Evolutionary conservation across 2,329 filamentous ascomycete genomes (phyloP), one percentile per base, ranked within the genome.

Genomic region (Fusarium penzigii): DNA sequence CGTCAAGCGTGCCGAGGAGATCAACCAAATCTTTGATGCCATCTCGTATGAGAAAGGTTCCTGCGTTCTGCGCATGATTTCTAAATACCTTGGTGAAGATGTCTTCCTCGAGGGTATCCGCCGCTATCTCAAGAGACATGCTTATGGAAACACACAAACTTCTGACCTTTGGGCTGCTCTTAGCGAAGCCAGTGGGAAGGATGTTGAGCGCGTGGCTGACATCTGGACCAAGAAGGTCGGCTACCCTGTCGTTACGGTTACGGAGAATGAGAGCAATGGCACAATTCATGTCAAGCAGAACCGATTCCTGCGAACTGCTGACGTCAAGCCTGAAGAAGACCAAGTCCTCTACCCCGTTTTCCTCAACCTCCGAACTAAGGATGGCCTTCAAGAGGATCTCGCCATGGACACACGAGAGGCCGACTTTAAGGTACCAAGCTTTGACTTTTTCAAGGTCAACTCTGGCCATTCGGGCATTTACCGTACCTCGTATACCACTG

Each of bases 1-100:
- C 2, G 92, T 97, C 58, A 96, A 96, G 81, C 87, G 89, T 53
- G 92, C 92, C 29, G 92, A 96, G 63, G 92, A 97, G 73, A 92
- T 97, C 71, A 96, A 96, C 75, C 92, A 97, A 75, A 97, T 97
- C 63, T 97, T 97, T 65, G 93, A 97, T 69, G 90, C 92, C 57
- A 97, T 97, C 61, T 97, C 93, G 1, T 97, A 97, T 75, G 92
- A 91, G 50, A 97, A 97, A 78, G 93, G 93, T 16, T 97, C 92
- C 11, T 96, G 92, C 64, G 92, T 97, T 34, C 81, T 97, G 55
- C 89, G 93, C 68, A 97, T 97, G 93, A 92, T 97, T 61, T 96
- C 93, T 17, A 96, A 92, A 61, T 95, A 96, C 66, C 79, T 97
- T 20, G 93, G 93, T 46, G 93, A 97, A 71, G 91, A 97, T 41